phyloP scores from a whole-genome alignment of 1,284 basidiomycete species.

The Pterulicium gracile region DNA sequence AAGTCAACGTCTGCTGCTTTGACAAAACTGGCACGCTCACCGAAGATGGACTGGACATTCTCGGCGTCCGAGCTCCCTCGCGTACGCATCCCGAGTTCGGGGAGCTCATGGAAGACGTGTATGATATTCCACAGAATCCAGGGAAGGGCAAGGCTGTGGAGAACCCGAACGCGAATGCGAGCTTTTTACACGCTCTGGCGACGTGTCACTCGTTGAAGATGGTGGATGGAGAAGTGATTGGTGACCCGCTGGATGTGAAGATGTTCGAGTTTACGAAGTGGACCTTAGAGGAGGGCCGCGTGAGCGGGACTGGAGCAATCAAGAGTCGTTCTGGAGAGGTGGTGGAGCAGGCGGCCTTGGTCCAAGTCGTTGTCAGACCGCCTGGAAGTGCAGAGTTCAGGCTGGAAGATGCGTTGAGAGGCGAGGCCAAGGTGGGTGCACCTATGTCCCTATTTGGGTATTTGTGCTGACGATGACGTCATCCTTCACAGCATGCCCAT shows the following conservation, averaged over 20 bases:
- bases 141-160: not conserved
- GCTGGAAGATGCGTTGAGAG: conserved; percentile 86
- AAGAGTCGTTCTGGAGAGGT: conserved; percentile 53
- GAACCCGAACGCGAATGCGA: conserved; percentile 48
- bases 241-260: conserved; percentile 94
- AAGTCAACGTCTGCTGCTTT: conserved; percentile 97
- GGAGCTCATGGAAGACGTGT: conserved; percentile 81
- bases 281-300: conserved; percentile 90
- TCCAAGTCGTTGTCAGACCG: conserved; percentile 94
- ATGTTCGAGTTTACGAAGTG: conserved; percentile 98
- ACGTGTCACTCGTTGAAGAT: conserved; percentile 96
- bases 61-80: conserved; percentile 82
- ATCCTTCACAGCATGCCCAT: conserved; percentile 75
- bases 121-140: conserved; percentile 65
- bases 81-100: conserved; percentile 55
- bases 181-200: conserved; percentile 85
- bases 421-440: conserved; percentile 54
- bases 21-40: conserved; percentile 99
- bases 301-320: conserved; percentile 50
- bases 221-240: conserved; percentile 82
- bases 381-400: conserved; percentile 85
- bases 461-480: conserved; percentile 6
- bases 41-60: conserved; percentile 95
- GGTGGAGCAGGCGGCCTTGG: conserved; percentile 78
- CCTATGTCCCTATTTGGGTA: not conserved